Conservation (phyloP, 495 filamentous ascomycete genomes). For the Talaromyces nanjingensis region DNA sequence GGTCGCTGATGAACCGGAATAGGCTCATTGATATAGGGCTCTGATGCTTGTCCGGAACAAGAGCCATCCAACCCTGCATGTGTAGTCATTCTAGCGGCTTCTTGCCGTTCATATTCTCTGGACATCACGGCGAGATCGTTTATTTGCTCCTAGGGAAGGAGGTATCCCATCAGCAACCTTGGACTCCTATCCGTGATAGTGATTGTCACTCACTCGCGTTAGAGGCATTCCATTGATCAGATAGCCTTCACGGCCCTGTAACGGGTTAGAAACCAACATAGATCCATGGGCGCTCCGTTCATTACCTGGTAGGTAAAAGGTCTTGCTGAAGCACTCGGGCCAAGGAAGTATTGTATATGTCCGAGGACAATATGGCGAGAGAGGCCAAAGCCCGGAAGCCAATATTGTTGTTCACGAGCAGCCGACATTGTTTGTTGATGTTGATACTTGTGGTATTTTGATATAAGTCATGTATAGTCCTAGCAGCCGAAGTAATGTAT, state of each 20-base stretch:
- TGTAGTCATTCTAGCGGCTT: conserved; percentile 40
- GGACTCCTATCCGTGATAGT: conserved; percentile 1
- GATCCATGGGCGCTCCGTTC: conserved; percentile 1
- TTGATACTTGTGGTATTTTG: neutral
- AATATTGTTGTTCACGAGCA: conserved; percentile 41
- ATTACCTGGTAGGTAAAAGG: conserved; percentile 47
- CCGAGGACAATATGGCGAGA: conserved; percentile 48
- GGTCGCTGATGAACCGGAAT: conserved; percentile 32
- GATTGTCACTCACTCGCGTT: conserved; percentile 35
- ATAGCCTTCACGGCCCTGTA: conserved; percentile 47
- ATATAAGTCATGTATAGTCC: neutral
- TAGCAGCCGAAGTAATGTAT: neutral
- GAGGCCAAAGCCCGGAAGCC: conserved; percentile 46
- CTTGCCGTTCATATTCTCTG: conserved; percentile 45
- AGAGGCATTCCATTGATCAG: conserved; percentile 44
- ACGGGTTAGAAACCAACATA: conserved; percentile 13
- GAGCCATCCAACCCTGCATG: conserved; percentile 17
- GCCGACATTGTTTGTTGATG: conserved; percentile 15
- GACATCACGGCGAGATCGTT: conserved; percentile 46
- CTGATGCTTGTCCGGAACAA: conserved; percentile 29
- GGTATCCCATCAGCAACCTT: neutral
- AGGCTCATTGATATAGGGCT: conserved; percentile 46
- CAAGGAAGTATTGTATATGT: conserved; percentile 46
- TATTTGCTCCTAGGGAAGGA: conserved; percentile 41
- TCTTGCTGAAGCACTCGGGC: conserved; percentile 40